Evolutionary conservation across 768 basidiomycete genomes (phyloP).

Genomic region (Chalciporus chontae): DNA sequence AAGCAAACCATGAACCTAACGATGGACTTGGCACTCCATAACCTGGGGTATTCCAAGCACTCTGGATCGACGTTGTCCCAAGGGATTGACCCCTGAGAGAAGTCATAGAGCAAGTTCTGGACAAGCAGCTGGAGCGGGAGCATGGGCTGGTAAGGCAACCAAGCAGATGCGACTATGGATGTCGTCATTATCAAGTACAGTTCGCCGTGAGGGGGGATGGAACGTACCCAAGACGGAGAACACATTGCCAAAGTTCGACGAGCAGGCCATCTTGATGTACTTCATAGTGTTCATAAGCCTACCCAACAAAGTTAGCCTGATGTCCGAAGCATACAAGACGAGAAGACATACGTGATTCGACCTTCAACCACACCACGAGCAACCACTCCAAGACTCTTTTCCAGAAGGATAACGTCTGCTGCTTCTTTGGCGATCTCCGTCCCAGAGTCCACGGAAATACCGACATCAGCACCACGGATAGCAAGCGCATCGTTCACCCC

Average conservation of each 20-base stretch:
- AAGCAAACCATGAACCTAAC: slow-evolving; percentile 34
- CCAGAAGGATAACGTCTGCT: slow-evolving; percentile 34
- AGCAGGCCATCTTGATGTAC: slow-evolving; percentile 38
- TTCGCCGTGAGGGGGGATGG: neutral
- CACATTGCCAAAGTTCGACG: slow-evolving; percentile 35
- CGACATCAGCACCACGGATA: slow-evolving; percentile 31
- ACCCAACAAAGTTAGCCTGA: slow-evolving; percentile 9
- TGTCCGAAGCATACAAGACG: neutral
- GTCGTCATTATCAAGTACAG: neutral
- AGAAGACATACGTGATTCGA: slow-evolving; percentile 28
- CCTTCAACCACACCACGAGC: slow-evolving; percentile 31
- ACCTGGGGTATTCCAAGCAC: slow-evolving; percentile 30
- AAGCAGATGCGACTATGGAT: slow-evolving; percentile 32
- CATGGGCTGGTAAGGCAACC: slow-evolving; percentile 38
- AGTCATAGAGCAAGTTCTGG: slow-evolving; percentile 35
- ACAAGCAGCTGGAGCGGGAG: slow-evolving; percentile 30
- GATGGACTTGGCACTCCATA: slow-evolving; percentile 33
- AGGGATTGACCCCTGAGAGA: slow-evolving; percentile 35
- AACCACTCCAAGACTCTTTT: slow-evolving; percentile 34
- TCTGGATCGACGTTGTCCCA: slow-evolving; percentile 40
- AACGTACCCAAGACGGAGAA: slow-evolving; percentile 30
- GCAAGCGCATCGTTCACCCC: slow-evolving; percentile 33
- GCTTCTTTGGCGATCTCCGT: slow-evolving; percentile 37
- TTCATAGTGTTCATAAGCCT: slow-evolving; percentile 36
- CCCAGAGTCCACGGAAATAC: slow-evolving; percentile 33